Evolutionary conservation across 2,329 filamentous ascomycete species (phyloP).

Genomic region (Aspergillus sp.): DNA sequence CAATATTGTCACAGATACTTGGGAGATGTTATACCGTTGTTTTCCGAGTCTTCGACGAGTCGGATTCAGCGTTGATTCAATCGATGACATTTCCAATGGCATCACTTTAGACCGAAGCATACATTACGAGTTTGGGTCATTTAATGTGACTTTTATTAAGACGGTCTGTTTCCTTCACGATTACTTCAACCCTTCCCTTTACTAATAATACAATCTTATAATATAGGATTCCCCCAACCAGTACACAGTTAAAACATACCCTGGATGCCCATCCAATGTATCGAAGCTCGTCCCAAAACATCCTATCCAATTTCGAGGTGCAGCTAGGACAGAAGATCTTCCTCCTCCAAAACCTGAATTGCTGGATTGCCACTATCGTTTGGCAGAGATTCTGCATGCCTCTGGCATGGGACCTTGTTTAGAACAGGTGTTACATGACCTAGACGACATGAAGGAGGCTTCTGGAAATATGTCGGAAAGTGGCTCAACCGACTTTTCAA

Average conservation of each 20-base stretch:
- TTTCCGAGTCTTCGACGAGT: background rate
- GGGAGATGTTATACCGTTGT: constrained; percentile 1
- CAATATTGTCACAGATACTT: background rate
- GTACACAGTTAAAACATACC: background rate
- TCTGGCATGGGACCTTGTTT: background rate
- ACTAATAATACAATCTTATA: background rate
- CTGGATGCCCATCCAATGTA: background rate
- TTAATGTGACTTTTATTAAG: background rate
- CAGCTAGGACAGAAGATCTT: no score
- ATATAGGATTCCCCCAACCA: background rate
- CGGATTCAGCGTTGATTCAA: background rate
- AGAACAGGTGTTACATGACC: background rate
- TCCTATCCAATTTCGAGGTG: no score
- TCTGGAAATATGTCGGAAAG: background rate
- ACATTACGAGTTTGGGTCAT: background rate
- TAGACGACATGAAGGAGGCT: background rate
- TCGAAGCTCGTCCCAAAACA: background rate
- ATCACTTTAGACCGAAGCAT: background rate
- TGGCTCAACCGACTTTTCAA: background rate
- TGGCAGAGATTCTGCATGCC: background rate
- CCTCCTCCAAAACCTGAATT: background rate
- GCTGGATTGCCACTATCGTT: background rate
- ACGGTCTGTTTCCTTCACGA: background rate
- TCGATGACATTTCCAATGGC: background rate
- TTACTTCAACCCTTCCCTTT: background rate